A percentile compares a stretch with the other conserved stretches of the same genome.
phyloP scores from a whole-genome alignment of 768 basidiomycete species.

The Clavaria fumosa region DNA sequence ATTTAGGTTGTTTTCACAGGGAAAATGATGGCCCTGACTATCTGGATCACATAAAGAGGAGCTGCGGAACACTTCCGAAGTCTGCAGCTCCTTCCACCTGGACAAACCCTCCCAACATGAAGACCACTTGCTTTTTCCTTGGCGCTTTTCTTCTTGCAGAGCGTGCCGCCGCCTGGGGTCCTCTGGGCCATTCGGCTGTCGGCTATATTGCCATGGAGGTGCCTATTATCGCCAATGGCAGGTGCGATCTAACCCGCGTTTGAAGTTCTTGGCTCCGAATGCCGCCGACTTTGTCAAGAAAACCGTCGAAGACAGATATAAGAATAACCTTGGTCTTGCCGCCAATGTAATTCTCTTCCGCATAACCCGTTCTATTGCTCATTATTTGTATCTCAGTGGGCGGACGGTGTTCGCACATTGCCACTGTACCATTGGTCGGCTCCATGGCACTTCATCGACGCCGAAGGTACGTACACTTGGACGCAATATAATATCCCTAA shows the following conservation, averaged over 20 bases:
- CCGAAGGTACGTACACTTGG: constrained; percentile 22
- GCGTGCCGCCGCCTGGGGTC: constrained; percentile 23
- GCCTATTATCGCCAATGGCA: not conserved
- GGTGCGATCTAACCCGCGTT: constrained; percentile 1
- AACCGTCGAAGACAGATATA: constrained; percentile 28
- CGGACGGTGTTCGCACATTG: constrained; percentile 30
- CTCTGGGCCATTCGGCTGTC: constrained; percentile 28
- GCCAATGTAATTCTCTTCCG: no score
- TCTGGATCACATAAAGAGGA: no score
- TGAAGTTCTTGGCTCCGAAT: constrained; percentile 33
- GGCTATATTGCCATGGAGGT: constrained; percentile 31
- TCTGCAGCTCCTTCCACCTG: no score
- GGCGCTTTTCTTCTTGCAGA: not conserved
- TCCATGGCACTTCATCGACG: constrained; percentile 35
- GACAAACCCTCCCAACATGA: no score
- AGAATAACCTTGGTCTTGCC: constrained; percentile 31
- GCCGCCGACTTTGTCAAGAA: constrained; percentile 32
- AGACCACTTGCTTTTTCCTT: no score
- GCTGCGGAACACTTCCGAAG: no score
- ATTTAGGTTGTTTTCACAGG: no score
- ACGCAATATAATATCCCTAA: no score
- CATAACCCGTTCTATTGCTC: no score
- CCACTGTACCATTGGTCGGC: constrained; percentile 25
- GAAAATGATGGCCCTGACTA: no score
- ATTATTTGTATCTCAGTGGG: no score